phyloP scores from a whole-genome alignment of 345 rosid species.

The Cardamine chenopodiifolia region DNA sequence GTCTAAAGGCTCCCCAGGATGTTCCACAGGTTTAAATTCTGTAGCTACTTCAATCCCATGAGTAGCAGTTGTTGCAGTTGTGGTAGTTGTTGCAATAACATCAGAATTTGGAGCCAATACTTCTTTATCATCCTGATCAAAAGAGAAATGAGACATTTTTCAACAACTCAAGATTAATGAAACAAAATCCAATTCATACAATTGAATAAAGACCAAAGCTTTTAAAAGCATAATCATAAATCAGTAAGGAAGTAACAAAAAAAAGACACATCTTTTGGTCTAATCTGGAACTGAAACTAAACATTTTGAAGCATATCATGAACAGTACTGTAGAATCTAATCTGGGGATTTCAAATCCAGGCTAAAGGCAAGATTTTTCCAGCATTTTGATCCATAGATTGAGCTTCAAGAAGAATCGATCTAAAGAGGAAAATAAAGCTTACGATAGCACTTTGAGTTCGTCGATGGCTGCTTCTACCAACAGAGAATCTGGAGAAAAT shows the following conservation, averaged over 20 bases:
- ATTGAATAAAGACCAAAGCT: neutral
- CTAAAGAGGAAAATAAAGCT: conserved; percentile 29
- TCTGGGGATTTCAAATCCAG: conserved; percentile 7
- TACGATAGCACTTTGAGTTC: conserved; percentile 88
- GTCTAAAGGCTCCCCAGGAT: conserved; percentile 83
- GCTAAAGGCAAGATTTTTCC: conserved; percentile 17
- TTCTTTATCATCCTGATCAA: conserved; percentile 68
- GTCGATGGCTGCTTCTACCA: conserved; percentile 68
- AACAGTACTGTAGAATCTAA: conserved; percentile 9
- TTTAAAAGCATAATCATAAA: neutral
- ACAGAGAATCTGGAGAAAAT: conserved; percentile 85
- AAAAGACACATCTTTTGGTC: neutral
- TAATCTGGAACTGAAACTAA: conserved; percentile 23
- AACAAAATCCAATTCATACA: conserved; percentile 6
- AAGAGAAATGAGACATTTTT: neutral
- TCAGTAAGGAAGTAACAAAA: neutral
- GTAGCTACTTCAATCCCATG: conserved; percentile 90
- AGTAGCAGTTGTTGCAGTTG: conserved; percentile 48
- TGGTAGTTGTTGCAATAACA: conserved; percentile 41
- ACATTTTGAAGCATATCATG: neutral
- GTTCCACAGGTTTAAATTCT: conserved; percentile 94
- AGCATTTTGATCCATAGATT: neutral
- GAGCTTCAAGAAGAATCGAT: conserved; percentile 4
- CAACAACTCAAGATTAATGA: conserved; percentile 15
- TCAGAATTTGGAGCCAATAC: conserved; percentile 62